Conservation (phyloP, 257 asterid species). For the Ligustrum vulgare region DNA sequence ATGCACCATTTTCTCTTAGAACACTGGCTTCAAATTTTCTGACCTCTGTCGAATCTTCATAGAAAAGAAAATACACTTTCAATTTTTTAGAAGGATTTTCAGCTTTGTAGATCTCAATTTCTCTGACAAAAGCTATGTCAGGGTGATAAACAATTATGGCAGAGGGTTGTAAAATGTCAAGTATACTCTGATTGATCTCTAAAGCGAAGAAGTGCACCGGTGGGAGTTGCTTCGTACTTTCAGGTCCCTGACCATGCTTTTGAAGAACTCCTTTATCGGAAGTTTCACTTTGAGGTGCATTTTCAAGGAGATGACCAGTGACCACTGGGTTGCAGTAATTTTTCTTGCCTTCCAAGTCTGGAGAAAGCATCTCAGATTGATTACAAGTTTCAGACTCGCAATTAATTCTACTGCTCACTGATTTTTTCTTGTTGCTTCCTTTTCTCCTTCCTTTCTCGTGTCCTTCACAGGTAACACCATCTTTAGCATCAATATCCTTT, state of each 20-base stretch:
- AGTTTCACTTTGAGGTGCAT: constrained; percentile 32
- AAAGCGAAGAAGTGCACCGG: constrained; percentile 78
- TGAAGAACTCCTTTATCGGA: constrained; percentile 43
- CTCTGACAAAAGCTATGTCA: constrained; percentile 85
- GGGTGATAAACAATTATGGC: constrained; percentile 89
- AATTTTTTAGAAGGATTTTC: constrained; percentile 71
- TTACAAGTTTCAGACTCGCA: constrained; percentile 44
- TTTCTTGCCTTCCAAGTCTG: constrained; percentile 34
- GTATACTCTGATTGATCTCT: constrained; percentile 74
- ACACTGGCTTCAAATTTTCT: constrained; percentile 91
- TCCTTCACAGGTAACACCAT: constrained; percentile 40
- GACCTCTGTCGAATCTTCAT: constrained; percentile 93
- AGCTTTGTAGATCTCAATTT: constrained; percentile 86
- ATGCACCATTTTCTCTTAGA: constrained; percentile 88
- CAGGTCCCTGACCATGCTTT: constrained; percentile 52
- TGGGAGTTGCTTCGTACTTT: constrained; percentile 45
- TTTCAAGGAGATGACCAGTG: constrained; percentile 35
- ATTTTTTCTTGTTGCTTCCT: constrained; percentile 48
- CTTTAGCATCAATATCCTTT: constrained; percentile 39
- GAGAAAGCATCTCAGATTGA: constrained; percentile 33
- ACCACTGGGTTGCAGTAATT: constrained; percentile 21
- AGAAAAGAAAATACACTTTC: constrained; percentile 86
- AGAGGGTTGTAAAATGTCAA: constrained; percentile 82
- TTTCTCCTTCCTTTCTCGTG: constrained; percentile 39
- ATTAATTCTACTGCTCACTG: constrained; percentile 35